These are phyloP conservation scores for Fusarium albosuccineum DNA, from an alignment of 2,329 filamentous ascomycete species.

Conservation along the genomic window DNA sequence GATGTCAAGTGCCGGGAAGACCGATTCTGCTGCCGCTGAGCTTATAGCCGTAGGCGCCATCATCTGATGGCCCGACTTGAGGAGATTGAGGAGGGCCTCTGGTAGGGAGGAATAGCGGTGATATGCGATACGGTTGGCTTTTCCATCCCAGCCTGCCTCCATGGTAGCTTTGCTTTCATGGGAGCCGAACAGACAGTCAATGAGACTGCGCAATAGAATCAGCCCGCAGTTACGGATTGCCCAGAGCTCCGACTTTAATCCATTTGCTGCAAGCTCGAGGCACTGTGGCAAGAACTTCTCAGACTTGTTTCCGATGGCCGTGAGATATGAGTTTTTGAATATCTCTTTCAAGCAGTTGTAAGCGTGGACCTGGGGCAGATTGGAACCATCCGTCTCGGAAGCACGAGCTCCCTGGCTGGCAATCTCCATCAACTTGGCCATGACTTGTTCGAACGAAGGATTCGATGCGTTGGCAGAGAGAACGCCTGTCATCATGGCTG, in stretches of 20 bases:
- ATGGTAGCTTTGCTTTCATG: conserved; percentile 76
- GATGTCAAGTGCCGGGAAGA: conserved; percentile 87
- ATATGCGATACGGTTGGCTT: conserved; percentile 75
- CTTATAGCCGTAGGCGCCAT: conserved; percentile 54
- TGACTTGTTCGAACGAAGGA: conserved; percentile 74
- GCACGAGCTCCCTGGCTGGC: conserved; percentile 66
- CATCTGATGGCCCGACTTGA: conserved; percentile 65
- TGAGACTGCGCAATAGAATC: conserved; percentile 87
- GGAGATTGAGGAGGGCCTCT: conserved; percentile 71
- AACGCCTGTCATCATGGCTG: conserved; percentile 86
- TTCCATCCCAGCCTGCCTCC: conserved; percentile 74
- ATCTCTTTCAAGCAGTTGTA: conserved; percentile 94
- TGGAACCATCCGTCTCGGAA: conserved; percentile 71
- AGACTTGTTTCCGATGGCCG: conserved; percentile 77
- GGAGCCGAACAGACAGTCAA: conserved; percentile 82
- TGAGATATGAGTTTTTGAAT: conserved; percentile 84
- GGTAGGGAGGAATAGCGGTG: conserved; percentile 76
- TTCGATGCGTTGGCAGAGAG: conserved; percentile 73
- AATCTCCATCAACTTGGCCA: conserved; percentile 72
- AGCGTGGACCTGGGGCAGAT: conserved; percentile 91
- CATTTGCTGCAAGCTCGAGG: conserved; percentile 83
- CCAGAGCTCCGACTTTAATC: conserved; percentile 87
- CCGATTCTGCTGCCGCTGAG: conserved; percentile 71
- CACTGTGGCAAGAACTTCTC: conserved; percentile 80
- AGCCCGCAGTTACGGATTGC: conserved; percentile 94